Evolutionary conservation across 345 rosid species (phyloP).

Genomic region (Euphorbia lathyris): DNA sequence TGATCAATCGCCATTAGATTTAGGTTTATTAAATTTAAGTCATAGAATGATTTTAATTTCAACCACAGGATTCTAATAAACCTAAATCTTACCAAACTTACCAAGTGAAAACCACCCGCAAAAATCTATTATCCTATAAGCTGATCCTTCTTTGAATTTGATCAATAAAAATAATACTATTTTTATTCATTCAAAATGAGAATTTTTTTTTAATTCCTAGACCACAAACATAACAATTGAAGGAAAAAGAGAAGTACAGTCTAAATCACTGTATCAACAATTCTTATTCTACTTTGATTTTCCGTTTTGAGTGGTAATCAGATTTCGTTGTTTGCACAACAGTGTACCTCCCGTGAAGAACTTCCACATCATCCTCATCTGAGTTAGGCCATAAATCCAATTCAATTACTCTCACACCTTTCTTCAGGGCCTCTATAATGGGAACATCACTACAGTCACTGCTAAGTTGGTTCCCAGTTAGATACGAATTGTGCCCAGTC

Average conservation of each 20-base stretch:
- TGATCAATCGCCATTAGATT: no score
- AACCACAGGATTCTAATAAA: no score
- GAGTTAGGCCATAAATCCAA: conserved; percentile 95
- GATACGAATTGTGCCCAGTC: conserved; percentile 92
- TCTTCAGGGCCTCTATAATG: conserved; percentile 62
- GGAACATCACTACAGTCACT: conserved; percentile 93
- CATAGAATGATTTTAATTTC: no score
- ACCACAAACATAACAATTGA: not conserved
- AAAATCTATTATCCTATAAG: no score
- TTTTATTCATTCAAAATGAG: not conserved
- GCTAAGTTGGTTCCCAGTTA: conserved; percentile 90
- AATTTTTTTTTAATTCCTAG: not conserved
- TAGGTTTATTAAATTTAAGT: no score
- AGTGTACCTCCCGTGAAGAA: conserved; percentile 84
- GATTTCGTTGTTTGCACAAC: not conserved
- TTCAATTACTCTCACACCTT: conserved; percentile 90
- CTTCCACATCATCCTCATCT: conserved; percentile 54
- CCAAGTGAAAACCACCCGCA: no score
- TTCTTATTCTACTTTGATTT: not conserved
- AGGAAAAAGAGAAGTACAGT: not conserved
- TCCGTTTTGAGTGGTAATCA: not conserved
- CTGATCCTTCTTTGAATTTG: not conserved
- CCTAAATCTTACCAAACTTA: no score
- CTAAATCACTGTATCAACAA: not conserved
- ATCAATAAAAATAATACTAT: not conserved